phyloP scores from a whole-genome alignment of 768 basidiomycete genomes.

The Tulasnella sp. region DNA sequence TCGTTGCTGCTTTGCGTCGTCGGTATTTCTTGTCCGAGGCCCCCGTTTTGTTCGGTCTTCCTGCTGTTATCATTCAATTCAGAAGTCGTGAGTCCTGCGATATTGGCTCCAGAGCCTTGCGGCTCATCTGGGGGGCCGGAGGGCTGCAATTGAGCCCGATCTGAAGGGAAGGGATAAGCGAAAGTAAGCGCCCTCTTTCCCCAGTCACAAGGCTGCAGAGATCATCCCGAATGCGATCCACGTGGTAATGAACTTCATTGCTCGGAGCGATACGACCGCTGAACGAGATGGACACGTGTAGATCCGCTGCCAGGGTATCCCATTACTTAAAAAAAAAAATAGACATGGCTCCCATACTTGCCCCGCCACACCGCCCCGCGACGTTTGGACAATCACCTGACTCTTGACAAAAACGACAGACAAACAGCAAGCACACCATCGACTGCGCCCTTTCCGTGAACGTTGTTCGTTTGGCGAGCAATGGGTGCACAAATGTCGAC shows the following conservation, averaged over 20 bases:
- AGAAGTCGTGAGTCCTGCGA: neutral
- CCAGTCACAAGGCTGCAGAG: neutral
- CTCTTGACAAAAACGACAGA: too few relatives aligned
- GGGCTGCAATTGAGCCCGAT: constrained; percentile 1
- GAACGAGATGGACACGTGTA: neutral
- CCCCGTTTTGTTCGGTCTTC: neutral
- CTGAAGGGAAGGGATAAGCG: neutral
- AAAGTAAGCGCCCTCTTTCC: neutral
- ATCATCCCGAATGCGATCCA: neutral
- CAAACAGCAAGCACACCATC: neutral
- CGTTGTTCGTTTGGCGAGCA: neutral
- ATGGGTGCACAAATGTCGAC: constrained; percentile 23
- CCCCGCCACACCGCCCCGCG: too few relatives aligned
- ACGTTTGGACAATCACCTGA: too few relatives aligned
- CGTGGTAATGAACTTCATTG: neutral
- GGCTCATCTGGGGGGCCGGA: too few relatives aligned
- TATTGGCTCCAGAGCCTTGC: neutral
- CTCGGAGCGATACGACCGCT: neutral
- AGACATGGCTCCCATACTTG: too few relatives aligned
- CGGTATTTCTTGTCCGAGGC: neutral
- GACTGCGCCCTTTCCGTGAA: neutral
- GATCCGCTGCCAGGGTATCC: too few relatives aligned
- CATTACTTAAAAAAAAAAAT: too few relatives aligned
- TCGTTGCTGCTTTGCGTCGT: neutral
- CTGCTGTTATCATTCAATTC: neutral